Conservation (phyloP, 1,284 basidiomycete genomes). For the Taiwanofungus camphoratus region DNA sequence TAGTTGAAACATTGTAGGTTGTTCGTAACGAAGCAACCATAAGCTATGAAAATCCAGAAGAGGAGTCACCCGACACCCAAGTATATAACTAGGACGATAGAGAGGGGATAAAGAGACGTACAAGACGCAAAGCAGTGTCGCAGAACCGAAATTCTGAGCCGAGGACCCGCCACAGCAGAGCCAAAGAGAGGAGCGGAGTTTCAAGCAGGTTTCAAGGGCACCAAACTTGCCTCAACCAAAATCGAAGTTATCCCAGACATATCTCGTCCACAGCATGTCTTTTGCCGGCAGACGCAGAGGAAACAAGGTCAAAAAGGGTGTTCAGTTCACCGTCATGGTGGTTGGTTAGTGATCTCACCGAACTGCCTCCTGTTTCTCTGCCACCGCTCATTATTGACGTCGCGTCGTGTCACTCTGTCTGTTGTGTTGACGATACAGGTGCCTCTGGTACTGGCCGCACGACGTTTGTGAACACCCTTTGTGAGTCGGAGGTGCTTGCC, state of each 20-base stretch:
- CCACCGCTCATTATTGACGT: slow-evolving; percentile 15
- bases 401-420: slow-evolving; percentile 6
- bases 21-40: slow-evolving; percentile 8
- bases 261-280: slow-evolving; percentile 51
- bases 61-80: not conserved
- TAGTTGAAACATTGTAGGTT: not conserved
- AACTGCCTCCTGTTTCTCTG: slow-evolving; percentile 11
- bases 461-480: slow-evolving; percentile 97
- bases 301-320: slow-evolving; percentile 97
- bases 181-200: slow-evolving; percentile 22
- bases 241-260: slow-evolving; percentile 30
- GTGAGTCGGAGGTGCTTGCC: slow-evolving; percentile 84
- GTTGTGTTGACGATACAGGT: slow-evolving; percentile 44
- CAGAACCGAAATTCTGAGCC: not conserved
- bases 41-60: not conserved
- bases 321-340: slow-evolving; percentile 70
- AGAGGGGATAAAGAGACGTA: slow-evolving; percentile 6
- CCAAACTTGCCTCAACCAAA: slow-evolving; percentile 21
- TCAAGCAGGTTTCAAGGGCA: too few relatives aligned
- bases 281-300: slow-evolving; percentile 82
- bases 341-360: slow-evolving; percentile 58
- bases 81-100: not conserved
- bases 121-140: slow-evolving; percentile 4
- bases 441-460: slow-evolving; percentile 95
- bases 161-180: slow-evolving; percentile 8